These are phyloP conservation scores for Amaranthus hypochondriacus DNA, from an alignment of 148 eudicot genomes.

Conservation along the genomic window DNA sequence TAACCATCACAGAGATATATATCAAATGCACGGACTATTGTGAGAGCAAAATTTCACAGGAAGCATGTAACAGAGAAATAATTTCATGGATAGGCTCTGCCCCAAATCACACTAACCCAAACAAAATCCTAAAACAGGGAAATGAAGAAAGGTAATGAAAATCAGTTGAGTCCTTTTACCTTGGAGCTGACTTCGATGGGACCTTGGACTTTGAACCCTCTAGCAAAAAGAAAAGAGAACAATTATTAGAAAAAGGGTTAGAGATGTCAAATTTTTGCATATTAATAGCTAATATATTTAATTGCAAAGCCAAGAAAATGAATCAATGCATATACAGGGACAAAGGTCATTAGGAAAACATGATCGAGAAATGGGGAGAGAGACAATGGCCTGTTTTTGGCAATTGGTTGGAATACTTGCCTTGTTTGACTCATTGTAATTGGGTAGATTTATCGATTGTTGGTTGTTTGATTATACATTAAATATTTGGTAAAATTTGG, in stretches of 20 bases:
- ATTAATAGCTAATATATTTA: not conserved
- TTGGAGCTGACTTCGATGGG: slow-evolving; percentile 41
- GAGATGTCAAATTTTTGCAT: not conserved
- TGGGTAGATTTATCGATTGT: too few species aligned
- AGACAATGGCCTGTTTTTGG: too few species aligned
- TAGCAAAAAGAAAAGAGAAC: slow-evolving; percentile 23
- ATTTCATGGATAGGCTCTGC: too few species aligned
- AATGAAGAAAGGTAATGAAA: not conserved
- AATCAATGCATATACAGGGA: not conserved
- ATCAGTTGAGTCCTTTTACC: slow-evolving; percentile 34
- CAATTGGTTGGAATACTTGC: too few species aligned
- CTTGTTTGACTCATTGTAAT: too few species aligned
- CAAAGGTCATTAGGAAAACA: not conserved
- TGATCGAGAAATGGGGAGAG: not conserved
- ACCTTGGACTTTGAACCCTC: slow-evolving; percentile 41
- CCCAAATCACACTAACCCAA: not conserved
- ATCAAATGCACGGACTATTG: too few species aligned
- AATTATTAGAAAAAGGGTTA: not conserved
- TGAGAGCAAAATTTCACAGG: too few species aligned
- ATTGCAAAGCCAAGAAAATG: not conserved
- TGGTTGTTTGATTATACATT: too few species aligned
- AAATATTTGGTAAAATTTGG: too few species aligned
- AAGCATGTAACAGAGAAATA: too few species aligned
- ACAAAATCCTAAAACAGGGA: not conserved
- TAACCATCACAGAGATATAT: too few species aligned